Evolutionary conservation across 345 rosid species (phyloP).

Genomic region (Gossypium australe): DNA sequence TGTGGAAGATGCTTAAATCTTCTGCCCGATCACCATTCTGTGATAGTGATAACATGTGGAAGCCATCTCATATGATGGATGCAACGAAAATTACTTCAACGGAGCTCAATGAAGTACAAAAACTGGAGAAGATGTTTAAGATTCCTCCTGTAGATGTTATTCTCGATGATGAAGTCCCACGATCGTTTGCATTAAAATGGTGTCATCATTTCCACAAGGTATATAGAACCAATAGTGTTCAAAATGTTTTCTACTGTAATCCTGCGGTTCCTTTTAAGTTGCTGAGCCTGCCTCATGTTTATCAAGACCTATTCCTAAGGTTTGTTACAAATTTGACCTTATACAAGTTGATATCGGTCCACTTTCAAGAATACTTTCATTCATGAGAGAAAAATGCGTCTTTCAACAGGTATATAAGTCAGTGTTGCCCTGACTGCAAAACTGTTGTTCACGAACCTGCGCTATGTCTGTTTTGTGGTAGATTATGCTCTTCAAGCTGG

Average conservation of each 20-base stretch:
- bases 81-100: slow-evolving; percentile 21
- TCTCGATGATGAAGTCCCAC: slow-evolving; percentile 46
- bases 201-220: slow-evolving; percentile 53
- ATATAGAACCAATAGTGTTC: slow-evolving; percentile 27
- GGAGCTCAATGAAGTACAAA: slow-evolving; percentile 57
- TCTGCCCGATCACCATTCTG: slow-evolving; percentile 46
- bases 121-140: slow-evolving; percentile 70
- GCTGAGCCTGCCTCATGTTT: slow-evolving; percentile 71
- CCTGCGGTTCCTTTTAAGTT: slow-evolving; percentile 79
- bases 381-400: slow-evolving; percentile 10
- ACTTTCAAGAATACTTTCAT: slow-evolving; percentile 1
- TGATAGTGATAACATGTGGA: slow-evolving; percentile 30
- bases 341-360: slow-evolving; percentile 6
- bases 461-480: slow-evolving; percentile 85
- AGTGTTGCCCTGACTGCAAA: slow-evolving; percentile 56
- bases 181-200: slow-evolving; percentile 54
- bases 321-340: slow-evolving; percentile 28
- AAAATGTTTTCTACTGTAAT: slow-evolving; percentile 34
- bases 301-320: slow-evolving; percentile 86
- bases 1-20: slow-evolving; percentile 70
- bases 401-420: slow-evolving; percentile 67
- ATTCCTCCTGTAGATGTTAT: slow-evolving; percentile 58
- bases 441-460: slow-evolving; percentile 57
- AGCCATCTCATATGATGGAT: slow-evolving; percentile 35
- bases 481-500: slow-evolving; percentile 71